phyloP scores from a whole-genome alignment of 1,139 yeast species.

The Ashbya aceris region DNA sequence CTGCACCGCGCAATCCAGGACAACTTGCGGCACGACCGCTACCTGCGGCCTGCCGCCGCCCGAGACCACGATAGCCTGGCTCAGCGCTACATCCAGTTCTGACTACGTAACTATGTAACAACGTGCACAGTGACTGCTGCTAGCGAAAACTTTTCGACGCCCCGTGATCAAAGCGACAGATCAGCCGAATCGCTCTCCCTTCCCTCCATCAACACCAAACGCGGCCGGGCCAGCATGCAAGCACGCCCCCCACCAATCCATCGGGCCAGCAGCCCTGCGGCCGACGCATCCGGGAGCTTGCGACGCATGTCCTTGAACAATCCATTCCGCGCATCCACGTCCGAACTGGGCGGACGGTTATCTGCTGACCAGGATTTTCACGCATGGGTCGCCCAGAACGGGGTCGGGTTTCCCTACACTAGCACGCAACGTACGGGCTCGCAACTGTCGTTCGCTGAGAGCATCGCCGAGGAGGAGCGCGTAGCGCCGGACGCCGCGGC shows the following conservation, averaged over 20 bases:
- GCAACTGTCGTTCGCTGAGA: conserved; percentile 8
- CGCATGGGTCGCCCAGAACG: conserved; percentile 44
- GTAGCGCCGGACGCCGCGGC: too few species aligned
- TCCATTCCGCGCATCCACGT: conserved; percentile 41
- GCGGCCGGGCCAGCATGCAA: too few species aligned
- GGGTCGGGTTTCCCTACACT: background rate
- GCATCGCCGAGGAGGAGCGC: conserved; percentile 1
- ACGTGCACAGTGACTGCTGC: too few species aligned
- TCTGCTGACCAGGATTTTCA: conserved; percentile 32
- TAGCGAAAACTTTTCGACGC: too few species aligned
- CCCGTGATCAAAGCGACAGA: too few species aligned
- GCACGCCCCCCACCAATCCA: too few species aligned
- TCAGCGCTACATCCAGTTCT: conserved; percentile 31
- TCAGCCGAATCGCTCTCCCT: too few species aligned
- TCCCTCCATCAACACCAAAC: too few species aligned
- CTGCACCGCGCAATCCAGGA: conserved; percentile 53
- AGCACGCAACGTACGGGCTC: conserved; percentile 6
- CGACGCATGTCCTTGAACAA: conserved; percentile 39
- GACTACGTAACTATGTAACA: background rate
- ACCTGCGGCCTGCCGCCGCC: conserved; percentile 14
- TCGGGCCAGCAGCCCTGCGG: background rate
- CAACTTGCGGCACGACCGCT: conserved; percentile 38
- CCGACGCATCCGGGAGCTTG: background rate
- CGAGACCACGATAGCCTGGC: conserved; percentile 25
- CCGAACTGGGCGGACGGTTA: conserved; percentile 17